Conservation (phyloP, 2,329 filamentous ascomycete genomes). For the Ophiocordyceps robertsii region DNA sequence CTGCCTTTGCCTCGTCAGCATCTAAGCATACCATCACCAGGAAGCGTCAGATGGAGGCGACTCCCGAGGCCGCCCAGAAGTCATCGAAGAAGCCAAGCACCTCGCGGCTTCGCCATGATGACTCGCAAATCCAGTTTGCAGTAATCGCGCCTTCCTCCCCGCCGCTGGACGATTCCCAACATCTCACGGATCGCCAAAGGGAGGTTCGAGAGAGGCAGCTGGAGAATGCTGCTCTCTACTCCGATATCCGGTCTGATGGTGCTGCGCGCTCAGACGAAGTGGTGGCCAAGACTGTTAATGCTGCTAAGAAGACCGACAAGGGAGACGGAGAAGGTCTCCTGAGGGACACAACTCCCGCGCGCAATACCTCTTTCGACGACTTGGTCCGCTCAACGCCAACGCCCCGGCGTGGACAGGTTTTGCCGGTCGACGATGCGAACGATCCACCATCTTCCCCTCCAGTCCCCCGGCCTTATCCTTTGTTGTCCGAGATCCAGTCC, state of each 20-base stretch:
- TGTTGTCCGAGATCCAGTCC: conserved; percentile 37
- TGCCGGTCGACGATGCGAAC: conserved; percentile 34
- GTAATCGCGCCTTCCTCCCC: conserved; percentile 48
- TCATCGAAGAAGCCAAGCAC: conserved; percentile 19
- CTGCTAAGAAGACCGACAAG: conserved; percentile 2
- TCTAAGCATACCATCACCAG: conserved; percentile 10
- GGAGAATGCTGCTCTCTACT: conserved; percentile 52
- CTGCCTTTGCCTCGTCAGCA: conserved; percentile 5
- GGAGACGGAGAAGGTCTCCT: conserved; percentile 8
- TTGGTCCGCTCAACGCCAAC: conserved; percentile 48
- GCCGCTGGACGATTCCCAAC: conserved; percentile 48
- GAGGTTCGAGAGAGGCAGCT: conserved; percentile 64
- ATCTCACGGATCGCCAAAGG: conserved; percentile 65
- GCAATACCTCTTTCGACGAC: conserved; percentile 29
- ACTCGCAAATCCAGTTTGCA: conserved; percentile 72
- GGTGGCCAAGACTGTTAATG: conserved; percentile 5
- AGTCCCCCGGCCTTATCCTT: conserved; percentile 36
- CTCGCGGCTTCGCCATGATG: conserved; percentile 55
- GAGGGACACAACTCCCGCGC: conserved; percentile 32
- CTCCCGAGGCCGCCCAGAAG: conserved; percentile 12
- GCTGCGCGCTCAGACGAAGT: conserved; percentile 10
- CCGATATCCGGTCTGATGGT: conserved; percentile 47
- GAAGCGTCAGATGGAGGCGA: conserved; percentile 15
- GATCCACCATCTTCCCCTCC: conserved; percentile 48
- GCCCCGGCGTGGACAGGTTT: conserved; percentile 38